phyloP scores from a whole-genome alignment of 768 basidiomycete species.

The Panaeolus cyanescens region DNA sequence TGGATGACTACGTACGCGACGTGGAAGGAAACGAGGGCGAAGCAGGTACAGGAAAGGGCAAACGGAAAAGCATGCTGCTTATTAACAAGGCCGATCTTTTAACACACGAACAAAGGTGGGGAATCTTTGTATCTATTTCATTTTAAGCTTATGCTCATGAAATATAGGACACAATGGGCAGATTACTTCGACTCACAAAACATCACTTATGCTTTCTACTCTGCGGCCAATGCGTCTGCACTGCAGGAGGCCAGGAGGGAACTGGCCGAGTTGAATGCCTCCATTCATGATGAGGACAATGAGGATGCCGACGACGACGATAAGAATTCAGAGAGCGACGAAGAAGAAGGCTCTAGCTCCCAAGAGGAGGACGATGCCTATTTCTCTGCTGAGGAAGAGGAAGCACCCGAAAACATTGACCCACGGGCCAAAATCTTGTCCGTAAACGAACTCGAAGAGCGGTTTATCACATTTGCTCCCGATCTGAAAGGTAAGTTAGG shows the following conservation, averaged over 20 bases:
- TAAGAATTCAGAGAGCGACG: slow-evolving; percentile 18
- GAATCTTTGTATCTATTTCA: not conserved
- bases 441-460: slow-evolving; percentile 84
- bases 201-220: slow-evolving; percentile 88
- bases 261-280: slow-evolving; percentile 21
- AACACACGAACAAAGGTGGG: slow-evolving; percentile 81
- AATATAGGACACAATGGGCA: slow-evolving; percentile 78
- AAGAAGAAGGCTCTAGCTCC: slow-evolving; percentile 29
- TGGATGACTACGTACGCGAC: slow-evolving; percentile 84
- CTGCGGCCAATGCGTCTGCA: slow-evolving; percentile 85
- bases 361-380: slow-evolving; percentile 42
- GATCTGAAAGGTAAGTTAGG: slow-evolving; percentile 57
- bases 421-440: slow-evolving; percentile 76
- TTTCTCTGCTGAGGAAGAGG: slow-evolving; percentile 58
- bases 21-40: slow-evolving; percentile 85
- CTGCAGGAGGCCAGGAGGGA: slow-evolving; percentile 75
- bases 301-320: slow-evolving; percentile 22
- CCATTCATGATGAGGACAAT: slow-evolving; percentile 6
- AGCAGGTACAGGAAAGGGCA: slow-evolving; percentile 70
- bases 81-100: slow-evolving; percentile 97
- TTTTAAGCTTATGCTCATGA: slow-evolving; percentile 1
- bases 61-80: slow-evolving; percentile 75
- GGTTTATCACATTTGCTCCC: slow-evolving; percentile 75
- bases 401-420: slow-evolving; percentile 51
- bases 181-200: slow-evolving; percentile 82